Base-by-base conservation (phyloP, 1,284 basidiomycete genomes). In the Veloboletus limbatus region DNA sequence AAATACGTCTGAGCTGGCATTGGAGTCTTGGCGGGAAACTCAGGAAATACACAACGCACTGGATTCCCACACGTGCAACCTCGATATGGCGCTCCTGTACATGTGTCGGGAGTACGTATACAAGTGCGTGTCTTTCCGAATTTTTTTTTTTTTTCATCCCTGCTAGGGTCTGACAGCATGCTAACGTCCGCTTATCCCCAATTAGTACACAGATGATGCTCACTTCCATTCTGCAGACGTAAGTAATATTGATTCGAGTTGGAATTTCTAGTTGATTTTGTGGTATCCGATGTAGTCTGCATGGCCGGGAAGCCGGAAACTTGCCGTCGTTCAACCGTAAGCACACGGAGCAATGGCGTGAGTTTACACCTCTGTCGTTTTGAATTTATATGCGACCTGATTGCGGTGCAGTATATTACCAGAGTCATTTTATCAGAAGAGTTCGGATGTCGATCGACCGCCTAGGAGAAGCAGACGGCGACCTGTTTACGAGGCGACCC, bases 311-410 rank as follows among this genome's bases (percentile, higher is more conserved):
- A 42, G 68, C 55, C 17, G 63, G 69, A 13, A 58, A 56, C 33
- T 49, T 59, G 43, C 58, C 57, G 18, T 61, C 58, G 27, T 81
- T 86, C 67, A 83, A 78, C 54, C 76, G 78, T 13, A 76, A 80
- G 54, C 82, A 86, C 48, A 79, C 81, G 0, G 77, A 85, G 57
- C 83, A 88, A 57, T 88, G 86, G 85, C 69, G 85, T 88, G 66
- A 66, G 83, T 77, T n/a, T 44, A 13, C 17, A 16, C 22, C 35
- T n/a, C n/a, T 18, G 16, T 36, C 6, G 14, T 32, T 42, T 46
- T 43, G 35, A 52, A 38, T 26, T 25, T 39, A 14, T 46, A 45
- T 40, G 39, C 39, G 34, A 38, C 40, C 54, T 40, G 36, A 51
- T 47, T 31, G 25, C 40, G 33, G 33, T 30, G n/a, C 41, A 86